Percentiles rank a stretch among this genome's conserved stretches.
These are phyloP conservation scores for Taphrina wiesneri DNA, from an alignment of 1,139 yeast genomes.

Conservation along the genomic window DNA sequence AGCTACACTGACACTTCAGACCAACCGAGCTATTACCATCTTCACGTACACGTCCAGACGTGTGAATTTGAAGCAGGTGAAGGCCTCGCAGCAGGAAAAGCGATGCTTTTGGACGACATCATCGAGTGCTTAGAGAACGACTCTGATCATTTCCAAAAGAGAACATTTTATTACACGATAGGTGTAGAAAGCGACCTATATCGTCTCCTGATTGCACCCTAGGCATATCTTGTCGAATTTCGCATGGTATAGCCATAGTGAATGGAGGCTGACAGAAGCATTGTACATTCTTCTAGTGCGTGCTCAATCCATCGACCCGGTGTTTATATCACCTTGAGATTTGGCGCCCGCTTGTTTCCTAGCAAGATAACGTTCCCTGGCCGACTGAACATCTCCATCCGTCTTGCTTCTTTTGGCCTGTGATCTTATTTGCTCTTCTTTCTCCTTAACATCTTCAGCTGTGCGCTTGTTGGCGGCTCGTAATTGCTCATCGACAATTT, in stretches of 20 bases:
- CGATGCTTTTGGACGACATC: slow-evolving; percentile 75
- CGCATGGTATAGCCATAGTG: too few relatives aligned
- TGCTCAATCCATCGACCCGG: background rate
- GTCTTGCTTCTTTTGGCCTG: slow-evolving; percentile 40
- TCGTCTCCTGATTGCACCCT: slow-evolving; percentile 42
- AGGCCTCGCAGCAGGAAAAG: slow-evolving; percentile 75
- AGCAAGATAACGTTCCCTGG: slow-evolving; percentile 44
- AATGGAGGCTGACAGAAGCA: too few relatives aligned
- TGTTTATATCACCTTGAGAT: background rate
- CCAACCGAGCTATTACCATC: slow-evolving; percentile 94
- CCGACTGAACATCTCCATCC: slow-evolving; percentile 40
- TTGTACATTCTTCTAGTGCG: too few relatives aligned
- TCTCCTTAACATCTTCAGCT: slow-evolving; percentile 49
- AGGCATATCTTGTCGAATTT: too few relatives aligned
- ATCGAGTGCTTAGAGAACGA: slow-evolving; percentile 68
- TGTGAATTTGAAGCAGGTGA: slow-evolving; percentile 72
- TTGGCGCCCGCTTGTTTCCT: slow-evolving; percentile 38
- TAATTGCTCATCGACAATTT: slow-evolving; percentile 54
- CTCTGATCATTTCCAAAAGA: slow-evolving; percentile 52
- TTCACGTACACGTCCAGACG: slow-evolving; percentile 89
- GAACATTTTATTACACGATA: slow-evolving; percentile 57
- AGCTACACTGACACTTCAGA: slow-evolving; percentile 43
- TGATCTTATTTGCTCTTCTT: slow-evolving; percentile 32
- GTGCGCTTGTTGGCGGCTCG: slow-evolving; percentile 52
- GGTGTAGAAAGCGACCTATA: slow-evolving; percentile 82